Evolutionary conservation across 176 grass and related monocot genomes (phyloP).

Genomic region (Canna indica): DNA sequence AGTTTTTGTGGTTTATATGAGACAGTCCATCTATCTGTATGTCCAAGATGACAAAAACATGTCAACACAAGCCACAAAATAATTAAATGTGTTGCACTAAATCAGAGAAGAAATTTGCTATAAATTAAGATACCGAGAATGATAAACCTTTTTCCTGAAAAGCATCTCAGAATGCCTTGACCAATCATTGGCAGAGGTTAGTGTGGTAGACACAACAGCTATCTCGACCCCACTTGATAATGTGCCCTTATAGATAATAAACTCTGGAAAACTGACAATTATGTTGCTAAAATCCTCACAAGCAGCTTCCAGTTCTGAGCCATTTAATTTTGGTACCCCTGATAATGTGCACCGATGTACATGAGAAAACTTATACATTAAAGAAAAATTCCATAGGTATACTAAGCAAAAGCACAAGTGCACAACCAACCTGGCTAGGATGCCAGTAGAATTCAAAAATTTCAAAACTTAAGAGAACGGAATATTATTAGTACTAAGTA

Average conservation of each 20-base stretch:
- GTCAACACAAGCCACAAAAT: conserved; percentile 17
- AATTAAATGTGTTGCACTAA: conserved; percentile 5
- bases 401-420: no score
- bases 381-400: no score
- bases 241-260: conserved; percentile 86
- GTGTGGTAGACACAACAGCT: conserved; percentile 68
- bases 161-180: conserved; percentile 59
- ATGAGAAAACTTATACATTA: no score
- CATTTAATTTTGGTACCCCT: conserved; percentile 95
- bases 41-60: conserved; percentile 18
- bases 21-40: conserved; percentile 81
- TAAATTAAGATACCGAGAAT: background rate
- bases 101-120: background rate
- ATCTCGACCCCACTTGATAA: conserved; percentile 95
- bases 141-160: conserved; percentile 85
- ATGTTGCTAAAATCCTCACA: conserved; percentile 99
- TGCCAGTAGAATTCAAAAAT: no score
- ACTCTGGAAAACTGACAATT: conserved; percentile 53
- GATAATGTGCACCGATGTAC: conserved; percentile 9
- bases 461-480: background rate
- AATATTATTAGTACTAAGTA: background rate
- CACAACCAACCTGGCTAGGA: no score
- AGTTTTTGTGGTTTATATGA: conserved; percentile 97
- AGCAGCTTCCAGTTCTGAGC: conserved; percentile 66
- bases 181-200: conserved; percentile 65